phyloP scores from a whole-genome alignment of 1,284 basidiomycete genomes.

The Trichosporon inkin region DNA sequence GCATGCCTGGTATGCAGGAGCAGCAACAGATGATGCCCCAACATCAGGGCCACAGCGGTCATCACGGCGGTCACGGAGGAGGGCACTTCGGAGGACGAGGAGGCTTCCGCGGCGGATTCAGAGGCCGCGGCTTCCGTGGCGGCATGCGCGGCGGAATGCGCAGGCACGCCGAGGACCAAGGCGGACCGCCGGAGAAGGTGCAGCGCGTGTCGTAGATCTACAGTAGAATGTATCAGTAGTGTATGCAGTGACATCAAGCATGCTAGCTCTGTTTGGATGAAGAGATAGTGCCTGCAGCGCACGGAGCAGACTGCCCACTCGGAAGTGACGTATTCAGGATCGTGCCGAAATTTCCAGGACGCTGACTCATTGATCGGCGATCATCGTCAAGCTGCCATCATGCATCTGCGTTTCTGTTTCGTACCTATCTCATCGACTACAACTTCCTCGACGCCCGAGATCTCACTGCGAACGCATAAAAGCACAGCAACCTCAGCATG shows the following conservation, averaged over 20 bases:
- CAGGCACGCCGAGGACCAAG: constrained; percentile 14
- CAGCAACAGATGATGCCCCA: constrained; percentile 4
- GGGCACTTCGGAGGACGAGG: constrained; percentile 7
- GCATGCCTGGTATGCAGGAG: constrained; percentile 5
- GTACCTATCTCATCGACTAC: too few relatives aligned
- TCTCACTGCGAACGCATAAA: neutral
- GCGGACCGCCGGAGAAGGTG: constrained; percentile 18
- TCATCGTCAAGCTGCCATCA: too few relatives aligned
- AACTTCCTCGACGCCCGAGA: too few relatives aligned
- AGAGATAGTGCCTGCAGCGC: too few relatives aligned
- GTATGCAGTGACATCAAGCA: neutral
- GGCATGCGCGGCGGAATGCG: constrained; percentile 5
- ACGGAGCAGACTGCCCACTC: too few relatives aligned
- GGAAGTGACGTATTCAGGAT: too few relatives aligned
- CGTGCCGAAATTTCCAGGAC: too few relatives aligned
- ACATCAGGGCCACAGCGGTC: constrained; percentile 9
- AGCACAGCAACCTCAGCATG: neutral
- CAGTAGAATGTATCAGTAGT: neutral
- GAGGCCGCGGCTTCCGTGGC: constrained; percentile 15
- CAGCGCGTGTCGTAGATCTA: constrained; percentile 16
- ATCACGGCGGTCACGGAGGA: constrained; percentile 6
- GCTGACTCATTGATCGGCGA: too few relatives aligned
- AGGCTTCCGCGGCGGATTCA: constrained; percentile 23
- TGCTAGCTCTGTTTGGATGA: neutral
- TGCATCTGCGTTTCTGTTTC: too few relatives aligned